A percentile compares a stretch with the other conserved stretches of the same genome.
Conservation (phyloP, 331 rosid species). For the Acacia concinna region DNA sequence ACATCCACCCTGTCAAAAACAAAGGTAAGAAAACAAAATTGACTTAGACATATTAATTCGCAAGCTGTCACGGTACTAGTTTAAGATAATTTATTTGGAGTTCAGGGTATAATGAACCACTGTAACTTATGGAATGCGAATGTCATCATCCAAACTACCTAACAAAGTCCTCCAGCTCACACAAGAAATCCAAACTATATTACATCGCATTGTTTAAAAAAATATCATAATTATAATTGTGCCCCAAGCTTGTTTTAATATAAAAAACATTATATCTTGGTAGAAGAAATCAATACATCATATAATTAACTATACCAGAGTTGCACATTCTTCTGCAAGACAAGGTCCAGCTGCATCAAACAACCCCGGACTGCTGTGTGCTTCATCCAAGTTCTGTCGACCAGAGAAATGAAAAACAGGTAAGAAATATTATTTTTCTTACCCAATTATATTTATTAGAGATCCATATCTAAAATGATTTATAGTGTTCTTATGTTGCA, state of each 20-base stretch:
- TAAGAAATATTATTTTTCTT: conserved; percentile 8
- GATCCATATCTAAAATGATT: conserved; percentile 21
- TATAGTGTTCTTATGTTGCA: conserved; percentile 15
- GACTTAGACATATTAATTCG: conserved; percentile 12
- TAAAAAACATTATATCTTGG: neutral
- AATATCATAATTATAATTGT: neutral
- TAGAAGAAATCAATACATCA: neutral
- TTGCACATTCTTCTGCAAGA: conserved; percentile 87
- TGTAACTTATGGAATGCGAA: neutral
- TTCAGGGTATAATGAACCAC: conserved; percentile 18
- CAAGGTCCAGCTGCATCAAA: conserved; percentile 92
- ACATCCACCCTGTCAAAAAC: conserved; percentile 78
- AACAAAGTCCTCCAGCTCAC: neutral
- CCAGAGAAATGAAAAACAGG: conserved; percentile 29
- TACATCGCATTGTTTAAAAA: neutral
- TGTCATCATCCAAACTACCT: neutral
- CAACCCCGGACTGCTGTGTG: conserved; percentile 86
- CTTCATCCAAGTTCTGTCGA: conserved; percentile 85
- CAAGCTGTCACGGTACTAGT: neutral
- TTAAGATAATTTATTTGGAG: conserved; percentile 16
- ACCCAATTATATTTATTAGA: neutral
- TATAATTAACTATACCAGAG: conserved; percentile 53
- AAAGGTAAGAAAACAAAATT: conserved; percentile 34
- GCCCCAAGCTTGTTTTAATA: conserved; percentile 15
- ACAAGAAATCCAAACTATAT: conserved; percentile 6